Percentiles rank a stretch among this genome's conserved stretches.
Evolutionary conservation across 2,329 filamentous ascomycete genomes (phyloP).

Genomic region (Fusarium multiceps): DNA sequence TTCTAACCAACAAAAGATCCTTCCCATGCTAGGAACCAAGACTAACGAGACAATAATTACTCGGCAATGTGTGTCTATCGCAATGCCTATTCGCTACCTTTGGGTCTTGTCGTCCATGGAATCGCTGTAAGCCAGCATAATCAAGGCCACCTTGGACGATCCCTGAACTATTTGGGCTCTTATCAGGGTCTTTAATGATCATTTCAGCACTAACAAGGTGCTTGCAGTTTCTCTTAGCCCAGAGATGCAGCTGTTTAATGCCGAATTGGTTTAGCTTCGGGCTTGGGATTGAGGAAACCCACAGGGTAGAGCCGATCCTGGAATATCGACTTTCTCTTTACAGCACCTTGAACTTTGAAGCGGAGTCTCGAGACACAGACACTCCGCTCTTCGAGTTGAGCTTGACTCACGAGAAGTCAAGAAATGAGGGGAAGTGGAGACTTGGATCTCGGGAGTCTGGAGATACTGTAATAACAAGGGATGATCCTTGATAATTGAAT

Average conservation of each 20-base stretch:
- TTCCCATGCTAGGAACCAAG: slow-evolving; percentile 24
- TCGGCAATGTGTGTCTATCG: background rate
- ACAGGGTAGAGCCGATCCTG: slow-evolving; percentile 26
- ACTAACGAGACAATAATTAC: slow-evolving; percentile 27
- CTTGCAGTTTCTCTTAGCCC: slow-evolving; percentile 32
- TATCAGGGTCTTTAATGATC: slow-evolving; percentile 32
- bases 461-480: slow-evolving; percentile 9
- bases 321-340: slow-evolving; percentile 24
- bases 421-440: slow-evolving; percentile 45
- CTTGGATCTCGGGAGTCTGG: slow-evolving; percentile 16
- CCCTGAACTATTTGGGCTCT: slow-evolving; percentile 23
- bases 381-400: slow-evolving; percentile 14
- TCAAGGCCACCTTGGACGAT: slow-evolving; percentile 30
- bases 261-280: slow-evolving; percentile 36
- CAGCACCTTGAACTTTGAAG: slow-evolving; percentile 8
- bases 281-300: slow-evolving; percentile 13
- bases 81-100: slow-evolving; percentile 37
- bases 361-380: slow-evolving; percentile 12
- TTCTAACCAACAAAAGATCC: slow-evolving; percentile 31
- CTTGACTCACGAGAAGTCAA: slow-evolving; percentile 20
- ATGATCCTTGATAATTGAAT: slow-evolving; percentile 30
- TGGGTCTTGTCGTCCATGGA: slow-evolving; percentile 26
- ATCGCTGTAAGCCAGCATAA: slow-evolving; percentile 24
- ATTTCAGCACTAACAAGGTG: slow-evolving; percentile 33
- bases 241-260: slow-evolving; percentile 26